phyloP scores from a whole-genome alignment of 2,329 filamentous ascomycete genomes.

The Fusarium sp. region DNA sequence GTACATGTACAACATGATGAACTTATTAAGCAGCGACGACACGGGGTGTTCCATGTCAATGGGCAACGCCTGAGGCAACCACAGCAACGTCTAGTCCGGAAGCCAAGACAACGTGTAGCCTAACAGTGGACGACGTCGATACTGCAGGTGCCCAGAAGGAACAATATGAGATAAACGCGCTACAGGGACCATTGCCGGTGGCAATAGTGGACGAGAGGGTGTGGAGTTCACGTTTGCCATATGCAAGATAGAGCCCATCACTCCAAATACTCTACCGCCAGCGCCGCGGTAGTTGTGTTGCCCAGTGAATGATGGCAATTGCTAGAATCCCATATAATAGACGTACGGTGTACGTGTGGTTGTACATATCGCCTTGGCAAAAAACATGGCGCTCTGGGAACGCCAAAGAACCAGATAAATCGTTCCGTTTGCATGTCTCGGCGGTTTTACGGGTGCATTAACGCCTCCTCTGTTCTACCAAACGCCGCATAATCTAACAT shows the following conservation, averaged over 20 bases:
- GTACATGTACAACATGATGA: neutral
- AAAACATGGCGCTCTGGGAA: constrained; percentile 25
- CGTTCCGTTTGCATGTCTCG: constrained; percentile 42
- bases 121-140: neutral
- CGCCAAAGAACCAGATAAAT: constrained; percentile 9
- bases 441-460: constrained; percentile 41
- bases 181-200: neutral
- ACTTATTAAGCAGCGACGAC: neutral
- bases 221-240: constrained; percentile 1
- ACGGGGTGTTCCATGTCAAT: neutral
- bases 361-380: neutral
- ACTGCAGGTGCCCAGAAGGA: neutral
- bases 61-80: constrained; percentile 6
- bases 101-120: neutral
- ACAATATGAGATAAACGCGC: neutral
- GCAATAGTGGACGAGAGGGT: constrained; percentile 2
- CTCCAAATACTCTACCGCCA: neutral
- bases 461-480: constrained; percentile 21
- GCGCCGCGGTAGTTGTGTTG: constrained; percentile 5
- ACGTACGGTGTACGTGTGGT: neutral
- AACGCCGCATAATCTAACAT: constrained; percentile 22
- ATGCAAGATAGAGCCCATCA: constrained; percentile 6
- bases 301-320: constrained; percentile 35
- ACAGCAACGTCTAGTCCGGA: neutral
- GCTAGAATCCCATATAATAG: constrained; percentile 34